Conservation (phyloP, 1,139 yeast species). For the Blastobotrys buckinghamii region DNA sequence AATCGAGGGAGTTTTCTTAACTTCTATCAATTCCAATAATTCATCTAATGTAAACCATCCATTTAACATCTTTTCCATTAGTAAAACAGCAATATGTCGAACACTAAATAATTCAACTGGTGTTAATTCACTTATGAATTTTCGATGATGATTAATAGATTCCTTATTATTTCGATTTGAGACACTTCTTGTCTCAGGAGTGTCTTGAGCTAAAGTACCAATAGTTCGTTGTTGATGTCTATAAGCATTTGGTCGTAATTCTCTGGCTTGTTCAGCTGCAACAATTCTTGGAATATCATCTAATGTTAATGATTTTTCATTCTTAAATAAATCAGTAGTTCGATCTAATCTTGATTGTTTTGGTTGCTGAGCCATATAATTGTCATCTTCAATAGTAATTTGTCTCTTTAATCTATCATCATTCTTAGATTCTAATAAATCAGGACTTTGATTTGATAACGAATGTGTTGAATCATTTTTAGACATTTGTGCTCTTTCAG, state of each 20-base stretch:
- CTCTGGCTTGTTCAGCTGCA: conserved; percentile 95
- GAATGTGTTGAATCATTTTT: conserved; percentile 24
- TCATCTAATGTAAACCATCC: conserved; percentile 46
- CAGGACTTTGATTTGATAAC: neutral
- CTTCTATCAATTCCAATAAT: conserved; percentile 48
- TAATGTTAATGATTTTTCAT: conserved; percentile 79
- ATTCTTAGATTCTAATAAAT: neutral
- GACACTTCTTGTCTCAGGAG: conserved; percentile 22
- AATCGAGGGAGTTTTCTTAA: conserved; percentile 44
- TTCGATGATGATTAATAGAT: conserved; percentile 22
- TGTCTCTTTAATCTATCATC: neutral
- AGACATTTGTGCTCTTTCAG: conserved; percentile 25
- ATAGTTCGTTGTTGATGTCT: conserved; percentile 47
- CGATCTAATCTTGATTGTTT: conserved; percentile 30
- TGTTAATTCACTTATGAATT: conserved; percentile 68
- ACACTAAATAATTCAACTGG: conserved; percentile 56
- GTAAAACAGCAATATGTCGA: conserved; percentile 63
- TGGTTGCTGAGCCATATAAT: conserved; percentile 20
- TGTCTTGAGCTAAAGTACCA: conserved; percentile 19
- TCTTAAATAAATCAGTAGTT: conserved; percentile 68
- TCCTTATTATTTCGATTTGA: conserved; percentile 13
- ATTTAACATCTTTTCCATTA: conserved; percentile 40
- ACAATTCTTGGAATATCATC: conserved; percentile 97
- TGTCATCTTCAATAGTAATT: conserved; percentile 40
- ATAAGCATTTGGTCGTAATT: conserved; percentile 81